A percentile compares a stretch with the other conserved stretches of the same genome.
phyloP scores from a whole-genome alignment of 495 filamentous ascomycete species.

The Penicillium soppii region DNA sequence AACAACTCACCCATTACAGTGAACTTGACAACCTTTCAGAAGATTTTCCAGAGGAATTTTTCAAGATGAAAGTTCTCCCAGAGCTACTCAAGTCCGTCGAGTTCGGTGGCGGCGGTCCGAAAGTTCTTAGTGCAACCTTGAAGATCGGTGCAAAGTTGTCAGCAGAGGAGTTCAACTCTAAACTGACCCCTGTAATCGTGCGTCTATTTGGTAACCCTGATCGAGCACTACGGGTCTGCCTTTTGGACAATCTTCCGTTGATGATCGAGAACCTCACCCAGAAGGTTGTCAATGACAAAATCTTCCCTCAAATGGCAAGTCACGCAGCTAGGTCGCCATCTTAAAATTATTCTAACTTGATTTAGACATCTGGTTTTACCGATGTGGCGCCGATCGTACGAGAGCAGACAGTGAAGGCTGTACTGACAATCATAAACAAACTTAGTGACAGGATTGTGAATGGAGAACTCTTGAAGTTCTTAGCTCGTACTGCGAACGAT shows the following conservation, averaged over 20 bases:
- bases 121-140: conserved; percentile 83
- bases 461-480: conserved; percentile 83
- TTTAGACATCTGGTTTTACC: conserved; percentile 82
- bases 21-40: conserved; percentile 84
- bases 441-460: conserved; percentile 91
- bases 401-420: conserved; percentile 93
- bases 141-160: conserved; percentile 85
- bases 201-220: conserved; percentile 89
- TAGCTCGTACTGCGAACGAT: conserved; percentile 96
- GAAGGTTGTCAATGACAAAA: conserved; percentile 91
- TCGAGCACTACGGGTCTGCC: conserved; percentile 84
- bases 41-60: conserved; percentile 95
- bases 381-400: conserved; percentile 87
- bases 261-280: conserved; percentile 92
- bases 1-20: conserved; percentile 38
- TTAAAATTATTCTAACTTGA: conserved; percentile 11
- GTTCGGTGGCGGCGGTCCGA: conserved; percentile 93
- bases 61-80: conserved; percentile 93
- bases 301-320: conserved; percentile 87
- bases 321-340: not conserved
- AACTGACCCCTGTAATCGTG: conserved; percentile 81
- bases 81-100: conserved; percentile 97
- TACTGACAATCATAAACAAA: conserved; percentile 80
- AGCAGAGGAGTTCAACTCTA: conserved; percentile 83
- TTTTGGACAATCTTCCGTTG: conserved; percentile 81